These are phyloP conservation scores for Leishmania martiniquensis DNA, from an alignment of 208 protist genomes.

Conservation along the genomic window DNA sequence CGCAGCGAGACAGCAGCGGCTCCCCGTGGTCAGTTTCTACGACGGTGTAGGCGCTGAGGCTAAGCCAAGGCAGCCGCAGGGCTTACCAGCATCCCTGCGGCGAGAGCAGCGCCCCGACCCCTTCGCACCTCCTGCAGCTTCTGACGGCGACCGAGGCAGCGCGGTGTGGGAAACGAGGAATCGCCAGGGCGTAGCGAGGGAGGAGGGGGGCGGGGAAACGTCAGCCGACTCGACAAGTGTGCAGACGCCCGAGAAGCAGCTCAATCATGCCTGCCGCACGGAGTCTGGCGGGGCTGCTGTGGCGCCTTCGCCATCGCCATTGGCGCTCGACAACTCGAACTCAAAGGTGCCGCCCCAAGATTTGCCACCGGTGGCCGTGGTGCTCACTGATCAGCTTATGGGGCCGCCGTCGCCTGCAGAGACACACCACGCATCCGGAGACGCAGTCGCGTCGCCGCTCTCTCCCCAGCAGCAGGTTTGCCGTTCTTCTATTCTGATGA, in stretches of 20 bases:
- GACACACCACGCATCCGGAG: background rate
- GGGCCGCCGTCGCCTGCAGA: background rate
- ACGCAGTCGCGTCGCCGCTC: background rate
- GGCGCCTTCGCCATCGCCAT: background rate
- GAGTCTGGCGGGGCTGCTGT: background rate
- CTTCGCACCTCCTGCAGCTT: background rate
- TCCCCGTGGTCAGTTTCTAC: background rate
- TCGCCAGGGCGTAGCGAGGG: background rate
- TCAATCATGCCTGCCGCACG: background rate
- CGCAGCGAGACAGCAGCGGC: background rate
- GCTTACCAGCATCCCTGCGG: background rate
- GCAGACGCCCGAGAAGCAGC: slow-evolving; percentile 28
- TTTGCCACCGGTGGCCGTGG: background rate
- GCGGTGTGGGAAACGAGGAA: background rate
- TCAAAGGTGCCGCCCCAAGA: background rate
- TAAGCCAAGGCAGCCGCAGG: background rate
- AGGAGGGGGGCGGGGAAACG: background rate
- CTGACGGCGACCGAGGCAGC: background rate
- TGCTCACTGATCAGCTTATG: slow-evolving; percentile 27
- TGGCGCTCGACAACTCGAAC: background rate
- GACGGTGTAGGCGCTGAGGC: background rate
- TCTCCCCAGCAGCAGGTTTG: background rate
- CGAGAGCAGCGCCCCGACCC: background rate
- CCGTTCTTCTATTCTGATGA: background rate
- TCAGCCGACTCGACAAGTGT: slow-evolving; percentile 9